Conservation (phyloP, 2,329 filamentous ascomycete species). For the Harringtonia lauricola region DNA sequence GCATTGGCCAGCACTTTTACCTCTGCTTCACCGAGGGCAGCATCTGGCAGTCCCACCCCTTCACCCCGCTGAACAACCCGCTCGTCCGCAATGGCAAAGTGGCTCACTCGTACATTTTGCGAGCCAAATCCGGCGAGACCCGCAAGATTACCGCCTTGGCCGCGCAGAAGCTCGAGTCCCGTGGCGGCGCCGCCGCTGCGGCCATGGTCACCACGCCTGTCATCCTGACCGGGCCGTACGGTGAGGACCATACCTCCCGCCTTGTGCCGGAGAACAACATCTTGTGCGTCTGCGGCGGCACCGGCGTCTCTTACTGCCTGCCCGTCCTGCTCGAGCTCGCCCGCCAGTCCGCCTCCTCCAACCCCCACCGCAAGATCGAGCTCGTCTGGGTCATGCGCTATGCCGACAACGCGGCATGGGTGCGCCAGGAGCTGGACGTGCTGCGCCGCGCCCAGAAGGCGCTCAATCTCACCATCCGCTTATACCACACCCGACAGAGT, state of each 20-base stretch:
- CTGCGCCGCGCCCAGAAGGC: slow-evolving; percentile 26
- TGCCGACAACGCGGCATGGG: slow-evolving; percentile 43
- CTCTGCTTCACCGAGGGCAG: slow-evolving; percentile 55
- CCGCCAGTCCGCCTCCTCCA: slow-evolving; percentile 11
- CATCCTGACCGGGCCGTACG: slow-evolving; percentile 54
- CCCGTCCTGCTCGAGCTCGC: slow-evolving; percentile 34
- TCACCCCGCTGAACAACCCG: slow-evolving; percentile 51
- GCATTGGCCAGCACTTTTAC: slow-evolving; percentile 61
- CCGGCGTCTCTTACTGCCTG: slow-evolving; percentile 45
- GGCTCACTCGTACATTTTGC: slow-evolving; percentile 44
- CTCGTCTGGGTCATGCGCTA: slow-evolving; percentile 56
- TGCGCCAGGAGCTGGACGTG: slow-evolving; percentile 41
- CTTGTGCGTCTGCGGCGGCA: slow-evolving; percentile 45
- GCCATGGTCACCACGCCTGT: slow-evolving; percentile 34
- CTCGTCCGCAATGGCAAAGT: slow-evolving; percentile 25
- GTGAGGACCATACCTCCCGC: slow-evolving; percentile 29
- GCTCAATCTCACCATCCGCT: slow-evolving; percentile 36
- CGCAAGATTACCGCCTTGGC: slow-evolving; percentile 37
- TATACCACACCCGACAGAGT: slow-evolving; percentile 43
- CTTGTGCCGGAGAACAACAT: slow-evolving; percentile 26
- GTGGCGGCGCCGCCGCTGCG: not conserved
- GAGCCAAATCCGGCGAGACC: slow-evolving; percentile 49
- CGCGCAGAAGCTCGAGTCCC: slow-evolving; percentile 20
- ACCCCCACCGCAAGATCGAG: slow-evolving; percentile 35
- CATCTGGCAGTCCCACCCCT: slow-evolving; percentile 64